Evolutionary conservation across 2,329 filamentous ascomycete species (phyloP), one percentile per base, ranked within the genome.

Genomic region (Beauveria rudraprayagi): DNA sequence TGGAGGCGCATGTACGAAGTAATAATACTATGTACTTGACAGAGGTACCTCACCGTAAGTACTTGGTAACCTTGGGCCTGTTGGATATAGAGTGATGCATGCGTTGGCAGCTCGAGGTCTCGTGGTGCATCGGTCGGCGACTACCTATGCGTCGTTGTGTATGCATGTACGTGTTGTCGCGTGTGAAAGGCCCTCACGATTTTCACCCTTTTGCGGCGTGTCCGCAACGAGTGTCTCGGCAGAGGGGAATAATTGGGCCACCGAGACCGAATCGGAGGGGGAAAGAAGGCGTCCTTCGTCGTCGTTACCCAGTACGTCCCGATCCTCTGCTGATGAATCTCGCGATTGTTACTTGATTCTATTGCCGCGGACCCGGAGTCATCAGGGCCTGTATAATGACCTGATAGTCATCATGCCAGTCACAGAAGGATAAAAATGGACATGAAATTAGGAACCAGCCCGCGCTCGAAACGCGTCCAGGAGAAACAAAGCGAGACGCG

Each of bases 201-300:
- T 57, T 48, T 57, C 30, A 44, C 14, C 40, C 17, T 30, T 48
- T 14, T 17, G 53, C 53, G 53, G 53, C 53, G 24, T 56, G 53
- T 19, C 55, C 55, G 55, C 37, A 44, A 57, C 44, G 30, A 57
- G 55, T 57, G 55, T 57, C 55, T 57, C 55, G 43, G 54, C 26
- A 54, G 22, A 41, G 34, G 24, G 10, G 41, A 24, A 16, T 17
- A 19, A 19, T 26, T 55, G 40, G 22, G 19, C 24, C 44, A 48
- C 44, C 44, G 53, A 56, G 41, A 34, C 46, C 16, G 26, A 14
- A 30, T n/a, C 24, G n/a, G 37, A 52, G 50, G 50, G 50, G 9
- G 30, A 5, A 8, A 30, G 22, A 24, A 24, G 19, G 47, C n/a
- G 47, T 1, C 3, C 8, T 28, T 37, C 34, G 34, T 37, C 48